phyloP scores from a whole-genome alignment of 345 rosid species.

The Arabidopsis thaliana region TAIR10.1 NC_003075.7:11671001-11671500 shows the following conservation, averaged over 20 bases:
- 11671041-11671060: background rate
- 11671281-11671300: slow-evolving; percentile 73
- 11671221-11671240: slow-evolving; percentile 83
- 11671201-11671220: slow-evolving; percentile 41
- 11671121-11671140: slow-evolving; percentile 76
- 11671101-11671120: slow-evolving; percentile 73
- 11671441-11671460: slow-evolving; percentile 63
- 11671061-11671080: background rate
- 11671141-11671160: slow-evolving; percentile 96
- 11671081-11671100: slow-evolving; percentile 47
- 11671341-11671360: slow-evolving; percentile 56
- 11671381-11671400: slow-evolving; percentile 47
- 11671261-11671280: slow-evolving; percentile 75
- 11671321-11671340: slow-evolving; percentile 57
- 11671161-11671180: slow-evolving; percentile 88
- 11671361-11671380: slow-evolving; percentile 60
- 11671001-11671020: too few relatives aligned
- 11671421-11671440: slow-evolving; percentile 59
- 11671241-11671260: slow-evolving; percentile 89
- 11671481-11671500: slow-evolving; percentile 68
- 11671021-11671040: background rate
- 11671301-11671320: slow-evolving; percentile 65
- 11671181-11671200: slow-evolving; percentile 61
- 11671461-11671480: slow-evolving; percentile 67
- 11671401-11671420: slow-evolving; percentile 52